A percentile compares a stretch with the other conserved stretches of the same genome.
Evolutionary conservation across 202 grass and related monocot genomes (phyloP).

Genomic region (Zizania palustris): DNA sequence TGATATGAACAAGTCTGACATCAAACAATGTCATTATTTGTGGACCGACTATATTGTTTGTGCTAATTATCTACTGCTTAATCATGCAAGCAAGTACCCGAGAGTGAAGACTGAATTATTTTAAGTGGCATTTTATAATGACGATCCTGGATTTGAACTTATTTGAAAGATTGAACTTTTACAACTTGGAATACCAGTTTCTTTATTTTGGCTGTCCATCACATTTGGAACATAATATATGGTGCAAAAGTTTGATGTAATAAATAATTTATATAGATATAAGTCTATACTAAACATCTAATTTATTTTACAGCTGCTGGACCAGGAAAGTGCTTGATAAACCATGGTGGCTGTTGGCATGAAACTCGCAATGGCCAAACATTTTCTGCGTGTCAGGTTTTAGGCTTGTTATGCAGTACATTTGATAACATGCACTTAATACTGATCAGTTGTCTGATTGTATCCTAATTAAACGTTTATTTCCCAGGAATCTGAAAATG

Average conservation of each 20-base stretch:
- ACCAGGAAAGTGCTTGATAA: conserved; percentile 83
- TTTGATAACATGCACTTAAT: neutral
- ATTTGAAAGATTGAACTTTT: too few relatives aligned
- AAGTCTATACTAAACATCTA: conserved; percentile 4
- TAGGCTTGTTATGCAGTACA: conserved; percentile 20
- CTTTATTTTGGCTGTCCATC: conserved; percentile 27
- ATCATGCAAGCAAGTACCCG: neutral
- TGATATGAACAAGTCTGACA: neutral
- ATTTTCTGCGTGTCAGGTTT: conserved; percentile 89
- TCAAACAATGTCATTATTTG: neutral
- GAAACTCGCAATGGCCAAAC: conserved; percentile 62
- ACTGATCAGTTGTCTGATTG: conserved; percentile 8
- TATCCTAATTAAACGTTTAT: neutral
- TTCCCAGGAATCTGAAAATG: conserved; percentile 67
- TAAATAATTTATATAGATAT: conserved; percentile 9
- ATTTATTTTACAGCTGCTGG: conserved; percentile 74
- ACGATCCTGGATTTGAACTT: conserved; percentile 23
- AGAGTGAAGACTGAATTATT: neutral
- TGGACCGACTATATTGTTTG: conserved; percentile 8
- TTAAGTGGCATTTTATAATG: conserved; percentile 10
- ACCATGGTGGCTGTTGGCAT: conserved; percentile 87
- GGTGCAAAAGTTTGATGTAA: conserved; percentile 4
- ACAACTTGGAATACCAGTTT: neutral
- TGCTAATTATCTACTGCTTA: conserved; percentile 1
- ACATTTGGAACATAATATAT: neutral